Percentiles rank a stretch among this genome's conserved stretches.
These are phyloP conservation scores for Ogataea corticis DNA, from an alignment of 805 yeast genomes.

Conservation along the genomic window DNA sequence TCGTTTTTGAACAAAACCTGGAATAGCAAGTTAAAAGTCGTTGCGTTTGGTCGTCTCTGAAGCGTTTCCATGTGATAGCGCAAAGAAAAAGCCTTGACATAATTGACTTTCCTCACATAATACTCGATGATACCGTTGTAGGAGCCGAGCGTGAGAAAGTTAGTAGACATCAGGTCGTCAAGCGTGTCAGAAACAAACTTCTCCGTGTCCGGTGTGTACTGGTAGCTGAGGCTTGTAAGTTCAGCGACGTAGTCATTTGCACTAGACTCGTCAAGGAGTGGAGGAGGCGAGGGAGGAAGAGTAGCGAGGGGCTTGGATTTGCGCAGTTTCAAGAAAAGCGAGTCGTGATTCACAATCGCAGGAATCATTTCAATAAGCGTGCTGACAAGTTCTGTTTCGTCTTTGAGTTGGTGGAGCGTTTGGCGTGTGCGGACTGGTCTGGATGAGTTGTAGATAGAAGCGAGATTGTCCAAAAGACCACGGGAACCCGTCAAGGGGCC, in stretches of 20 bases:
- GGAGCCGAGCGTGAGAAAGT: conserved; percentile 6
- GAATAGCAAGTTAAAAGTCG: conserved; percentile 15
- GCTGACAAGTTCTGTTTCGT: conserved; percentile 1
- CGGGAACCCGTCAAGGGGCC: too few species aligned
- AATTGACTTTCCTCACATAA: conserved; percentile 7
- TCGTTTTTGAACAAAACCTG: conserved; percentile 8
- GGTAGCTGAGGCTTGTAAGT: conserved; percentile 10
- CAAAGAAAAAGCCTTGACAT: conserved; percentile 2
- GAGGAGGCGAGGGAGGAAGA: conserved; percentile 11
- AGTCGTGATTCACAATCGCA: neutral
- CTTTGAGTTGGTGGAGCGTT: neutral
- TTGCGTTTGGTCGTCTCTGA: conserved; percentile 3
- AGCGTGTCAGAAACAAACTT: conserved; percentile 14
- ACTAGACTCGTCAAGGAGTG: neutral
- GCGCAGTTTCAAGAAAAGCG: conserved; percentile 3
- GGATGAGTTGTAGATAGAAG: conserved; percentile 1
- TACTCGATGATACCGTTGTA: conserved; percentile 11
- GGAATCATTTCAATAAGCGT: conserved; percentile 1
- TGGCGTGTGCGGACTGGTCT: neutral
- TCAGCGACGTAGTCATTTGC: conserved; percentile 12
- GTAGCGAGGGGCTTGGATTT: conserved; percentile 5
- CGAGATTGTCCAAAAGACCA: neutral
- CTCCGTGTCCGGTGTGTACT: conserved; percentile 4
- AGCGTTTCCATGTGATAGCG: conserved; percentile 7
- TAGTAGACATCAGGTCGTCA: conserved; percentile 9